These are phyloP conservation scores for Colletotrichum liaoningense DNA, from an alignment of 2,329 filamentous ascomycete genomes.

Conservation along the genomic window DNA sequence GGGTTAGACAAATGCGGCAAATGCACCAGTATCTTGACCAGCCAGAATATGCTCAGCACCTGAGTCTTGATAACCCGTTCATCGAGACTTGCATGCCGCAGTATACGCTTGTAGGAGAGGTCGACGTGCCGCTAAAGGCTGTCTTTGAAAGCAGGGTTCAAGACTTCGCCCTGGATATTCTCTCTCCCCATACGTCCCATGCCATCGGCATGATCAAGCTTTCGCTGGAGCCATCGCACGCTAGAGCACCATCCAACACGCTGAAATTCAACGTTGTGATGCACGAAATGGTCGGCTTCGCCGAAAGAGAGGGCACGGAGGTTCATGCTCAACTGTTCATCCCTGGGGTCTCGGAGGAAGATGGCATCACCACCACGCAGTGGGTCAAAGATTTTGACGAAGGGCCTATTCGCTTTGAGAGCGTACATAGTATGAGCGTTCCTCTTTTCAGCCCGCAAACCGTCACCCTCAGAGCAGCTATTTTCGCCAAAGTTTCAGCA, in stretches of 20 bases:
- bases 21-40: slow-evolving; percentile 97
- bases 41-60: slow-evolving; percentile 93
- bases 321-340: slow-evolving; percentile 98
- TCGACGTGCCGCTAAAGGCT: slow-evolving; percentile 89
- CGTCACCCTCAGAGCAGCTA: slow-evolving; percentile 83
- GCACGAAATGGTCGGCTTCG: slow-evolving; percentile 94
- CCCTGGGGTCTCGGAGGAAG: slow-evolving; percentile 88
- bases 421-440: slow-evolving; percentile 97
- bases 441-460: slow-evolving; percentile 81
- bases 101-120: slow-evolving; percentile 92
- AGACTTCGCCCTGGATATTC: slow-evolving; percentile 90
- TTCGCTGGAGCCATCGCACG: slow-evolving; percentile 92
- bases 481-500: slow-evolving; percentile 89
- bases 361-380: slow-evolving; percentile 92
- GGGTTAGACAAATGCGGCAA: slow-evolving; percentile 92
- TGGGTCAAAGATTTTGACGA: slow-evolving; percentile 97
- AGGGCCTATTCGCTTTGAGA: slow-evolving; percentile 91
- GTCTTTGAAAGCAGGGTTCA: slow-evolving; percentile 96
- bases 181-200: slow-evolving; percentile 91
- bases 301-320: slow-evolving; percentile 93
- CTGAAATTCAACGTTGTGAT: slow-evolving; percentile 99
- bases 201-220: slow-evolving; percentile 91
- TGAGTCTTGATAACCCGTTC: slow-evolving; percentile 93
- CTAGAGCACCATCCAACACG: slow-evolving; percentile 89
- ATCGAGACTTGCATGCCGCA: slow-evolving; percentile 90